Evolutionary conservation across 768 basidiomycete species (phyloP), one percentile per base, ranked within the genome.

Genomic region (Hypholoma fasciculare): DNA sequence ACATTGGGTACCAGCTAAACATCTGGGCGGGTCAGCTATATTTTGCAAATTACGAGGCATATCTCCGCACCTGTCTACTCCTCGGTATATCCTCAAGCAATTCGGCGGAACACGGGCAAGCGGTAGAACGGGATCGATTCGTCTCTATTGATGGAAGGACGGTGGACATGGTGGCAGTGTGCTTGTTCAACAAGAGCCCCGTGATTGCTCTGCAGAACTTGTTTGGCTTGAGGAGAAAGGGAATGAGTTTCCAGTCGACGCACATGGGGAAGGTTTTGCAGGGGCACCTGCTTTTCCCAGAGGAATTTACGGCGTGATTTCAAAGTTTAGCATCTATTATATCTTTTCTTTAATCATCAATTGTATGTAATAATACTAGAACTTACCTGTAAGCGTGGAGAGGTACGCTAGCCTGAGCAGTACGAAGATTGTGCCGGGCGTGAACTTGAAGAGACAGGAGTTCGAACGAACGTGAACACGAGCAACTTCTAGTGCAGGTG

Each of bases 21-120:
- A 58, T 81, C 30, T 79, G 75, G 61, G 76, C 79, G 13, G 80
- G 78, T 2, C 78, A 82, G 54, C 68, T 82, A 3, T 82, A 76
- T 54, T 54, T 80, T 37, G 65, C 63, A 6, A 63, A 74, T 17
- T 63, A 71, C 27, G 57, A 56, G 12, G 62, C 72, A 1, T 82
- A 80, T 50, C 58, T 58, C 27, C 61, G 56, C 1, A 37, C 77
- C 13, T 80, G 80, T 56, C 58, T 64, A 23, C 66, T 75, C 54
- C 64, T 82, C 36, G 73, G 79, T 3, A 20, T 80, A 9, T 62
- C 70, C 27, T 51, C 64, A 5, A 56, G 54, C 39, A 58, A 66
- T 23, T 34, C 11, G 19, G 17, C 52, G 42, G 50, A 39, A 16
- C 55, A 23, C 23, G 23, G 23, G 23, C 23, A 43, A 17, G 50